phyloP scores from a whole-genome alignment of 2,329 filamentous ascomycete species.

The Claviceps sorghi region DNA sequence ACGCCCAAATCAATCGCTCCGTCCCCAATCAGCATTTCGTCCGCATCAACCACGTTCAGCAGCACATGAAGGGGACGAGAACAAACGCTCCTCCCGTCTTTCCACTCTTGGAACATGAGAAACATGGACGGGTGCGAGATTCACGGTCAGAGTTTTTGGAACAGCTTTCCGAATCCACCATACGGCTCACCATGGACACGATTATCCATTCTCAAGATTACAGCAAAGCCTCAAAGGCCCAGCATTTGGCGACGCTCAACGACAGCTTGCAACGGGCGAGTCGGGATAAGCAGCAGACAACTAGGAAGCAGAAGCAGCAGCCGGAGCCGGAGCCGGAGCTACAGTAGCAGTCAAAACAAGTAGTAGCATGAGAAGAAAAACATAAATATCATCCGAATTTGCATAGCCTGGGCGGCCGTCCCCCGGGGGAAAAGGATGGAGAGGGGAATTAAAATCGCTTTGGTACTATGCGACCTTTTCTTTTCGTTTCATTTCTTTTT shows the following conservation, averaged over 20 bases:
- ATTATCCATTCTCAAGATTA: not conserved
- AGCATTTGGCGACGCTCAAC: not conserved
- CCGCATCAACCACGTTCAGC: not conserved
- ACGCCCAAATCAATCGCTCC: not conserved
- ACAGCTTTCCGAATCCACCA: not conserved
- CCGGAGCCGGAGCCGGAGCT: not conserved
- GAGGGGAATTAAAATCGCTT: not conserved
- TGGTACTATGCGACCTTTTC: not conserved
- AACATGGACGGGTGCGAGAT: not conserved
- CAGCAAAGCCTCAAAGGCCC: not conserved
- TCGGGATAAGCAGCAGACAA: not conserved
- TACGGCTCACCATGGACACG: conserved; percentile 2
- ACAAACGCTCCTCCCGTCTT: not conserved
- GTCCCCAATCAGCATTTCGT: not conserved
- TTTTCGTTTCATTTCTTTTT: not conserved
- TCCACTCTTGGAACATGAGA: not conserved
- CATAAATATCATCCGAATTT: not conserved
- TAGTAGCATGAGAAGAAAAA: not conserved
- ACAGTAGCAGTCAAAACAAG: not conserved
- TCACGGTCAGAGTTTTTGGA: not conserved
- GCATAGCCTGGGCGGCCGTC: not conserved
- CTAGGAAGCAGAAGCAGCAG: not conserved
- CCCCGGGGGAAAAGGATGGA: no score
- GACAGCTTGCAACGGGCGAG: not conserved
- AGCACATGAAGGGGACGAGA: not conserved